Base-by-base conservation (phyloP, 257 asterid genomes). In the Forsythia suspensa region DNA sequence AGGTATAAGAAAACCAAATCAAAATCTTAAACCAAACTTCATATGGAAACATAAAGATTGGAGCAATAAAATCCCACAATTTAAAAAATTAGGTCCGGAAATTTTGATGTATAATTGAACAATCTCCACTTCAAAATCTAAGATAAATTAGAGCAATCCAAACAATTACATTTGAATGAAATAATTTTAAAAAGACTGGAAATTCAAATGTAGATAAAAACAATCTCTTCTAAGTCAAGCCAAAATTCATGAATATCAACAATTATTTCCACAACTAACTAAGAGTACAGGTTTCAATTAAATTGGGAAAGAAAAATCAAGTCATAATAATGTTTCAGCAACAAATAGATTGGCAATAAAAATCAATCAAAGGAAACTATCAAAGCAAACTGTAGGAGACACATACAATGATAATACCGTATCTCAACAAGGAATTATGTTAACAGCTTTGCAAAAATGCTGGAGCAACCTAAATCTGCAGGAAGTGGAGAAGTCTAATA, bases 391-490 rank as follows among this genome's bases (percentile, higher is more conserved):
- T 66, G 71, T 72, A 55, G 55, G 29, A 29, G 44, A 37, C 68
- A 24, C 76, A 71, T 80, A 90, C 95, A 91, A 71, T 85, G 82
- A 78, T 90, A 90, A 29, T 29, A 29, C 2, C 2, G 34, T 29
- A 1, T 29, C 34, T 29, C 34, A 29, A 29, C 34, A 29, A 29
- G 34, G 34, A 29, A 29, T 81, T 90, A 91, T 20, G 84, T 89
- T 15, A 86, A 71, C 84, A 90, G 88, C 13, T 76, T 91, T 40
- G 84, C 89, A 6, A 88, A 90, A 79, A 76, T 88, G 90, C 21
- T 81, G 71, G 91, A 83, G 52, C 82, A 84, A 79, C 76, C 59
- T 46, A 18, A 34, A 46, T 77, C 88, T 61, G 36, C 74, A 10
- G 92, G 87, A 79, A 84, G 88, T 82, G 67, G 3, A 63, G 6